A percentile compares a stretch with the other conserved stretches of the same genome.
These are phyloP conservation scores for Acanthamoeba polyphaga DNA, from an alignment of 208 protist genomes.

Conservation along the genomic window DNA sequence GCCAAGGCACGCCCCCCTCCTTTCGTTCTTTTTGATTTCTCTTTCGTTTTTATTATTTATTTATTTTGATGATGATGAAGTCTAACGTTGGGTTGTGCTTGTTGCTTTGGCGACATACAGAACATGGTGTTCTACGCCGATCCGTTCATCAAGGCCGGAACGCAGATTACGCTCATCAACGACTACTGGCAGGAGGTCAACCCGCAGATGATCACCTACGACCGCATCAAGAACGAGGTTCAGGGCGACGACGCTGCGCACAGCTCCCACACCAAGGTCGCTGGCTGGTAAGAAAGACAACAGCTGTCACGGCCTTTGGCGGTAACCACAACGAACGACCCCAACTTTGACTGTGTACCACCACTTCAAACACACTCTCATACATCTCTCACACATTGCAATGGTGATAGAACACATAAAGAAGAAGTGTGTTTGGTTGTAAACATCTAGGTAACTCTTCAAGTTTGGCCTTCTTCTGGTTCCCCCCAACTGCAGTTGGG, in stretches of 20 bases:
- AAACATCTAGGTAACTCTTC: no score
- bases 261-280: conserved; percentile 62
- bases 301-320: no score
- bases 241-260: conserved; percentile 16
- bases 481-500: no score
- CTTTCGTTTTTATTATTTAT: conserved; percentile 5
- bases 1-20: not conserved
- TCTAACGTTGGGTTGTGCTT: not conserved
- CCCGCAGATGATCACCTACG: conserved; percentile 72
- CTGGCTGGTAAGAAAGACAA: conserved; percentile 1
- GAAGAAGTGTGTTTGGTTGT: no score
- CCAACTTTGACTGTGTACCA: no score
- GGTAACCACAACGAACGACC: no score
- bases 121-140: conserved; percentile 71
- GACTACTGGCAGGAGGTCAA: conserved; percentile 65
- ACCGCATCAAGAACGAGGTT: conserved; percentile 3
- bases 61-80: not conserved
- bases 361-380: no score
- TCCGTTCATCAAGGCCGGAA: conserved; percentile 61
- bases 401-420: no score
- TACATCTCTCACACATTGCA: no score
- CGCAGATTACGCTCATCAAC: conserved; percentile 63
- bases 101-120: not conserved
- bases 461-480: no score
- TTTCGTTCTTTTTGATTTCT: not conserved